These are phyloP conservation scores for Glycine latifolia DNA, from an alignment of 306 rosid genomes.

Conservation along the genomic window DNA sequence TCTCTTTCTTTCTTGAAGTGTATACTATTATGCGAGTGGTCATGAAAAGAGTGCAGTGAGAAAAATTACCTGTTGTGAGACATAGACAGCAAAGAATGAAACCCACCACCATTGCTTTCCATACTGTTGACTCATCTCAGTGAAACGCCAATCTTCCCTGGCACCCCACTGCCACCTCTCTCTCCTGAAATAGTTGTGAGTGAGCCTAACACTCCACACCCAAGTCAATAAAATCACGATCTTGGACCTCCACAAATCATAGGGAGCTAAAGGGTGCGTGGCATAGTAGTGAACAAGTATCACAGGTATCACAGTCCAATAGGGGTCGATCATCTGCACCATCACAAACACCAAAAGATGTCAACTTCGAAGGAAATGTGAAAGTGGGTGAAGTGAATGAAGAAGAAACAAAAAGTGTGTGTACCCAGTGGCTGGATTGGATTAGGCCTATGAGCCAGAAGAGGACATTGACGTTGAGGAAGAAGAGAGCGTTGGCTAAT, in stretches of 20 bases:
- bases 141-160: constrained; percentile 94
- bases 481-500: constrained; percentile 76
- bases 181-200: constrained; percentile 87
- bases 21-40: neutral
- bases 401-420: neutral
- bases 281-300: constrained; percentile 80
- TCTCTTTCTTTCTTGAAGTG: neutral
- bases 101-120: constrained; percentile 92
- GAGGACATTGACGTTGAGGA: constrained; percentile 82
- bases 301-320: constrained; percentile 91
- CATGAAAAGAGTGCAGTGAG: neutral
- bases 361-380: constrained; percentile 23
- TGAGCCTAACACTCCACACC: constrained; percentile 82
- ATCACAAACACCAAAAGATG: constrained; percentile 37
- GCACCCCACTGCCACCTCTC: constrained; percentile 95
- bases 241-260: constrained; percentile 73
- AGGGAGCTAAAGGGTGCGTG: constrained; percentile 75
- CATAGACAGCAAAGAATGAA: constrained; percentile 83
- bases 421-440: constrained; percentile 86
- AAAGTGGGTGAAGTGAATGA: neutral
- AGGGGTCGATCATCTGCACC: constrained; percentile 87
- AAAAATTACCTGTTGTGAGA: constrained; percentile 80
- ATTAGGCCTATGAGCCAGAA: constrained; percentile 86
- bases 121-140: constrained; percentile 75
- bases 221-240: constrained; percentile 69